These are phyloP conservation scores for Orobanche coerulescens DNA, from an alignment of 257 asterid genomes.

Conservation along the genomic window DNA sequence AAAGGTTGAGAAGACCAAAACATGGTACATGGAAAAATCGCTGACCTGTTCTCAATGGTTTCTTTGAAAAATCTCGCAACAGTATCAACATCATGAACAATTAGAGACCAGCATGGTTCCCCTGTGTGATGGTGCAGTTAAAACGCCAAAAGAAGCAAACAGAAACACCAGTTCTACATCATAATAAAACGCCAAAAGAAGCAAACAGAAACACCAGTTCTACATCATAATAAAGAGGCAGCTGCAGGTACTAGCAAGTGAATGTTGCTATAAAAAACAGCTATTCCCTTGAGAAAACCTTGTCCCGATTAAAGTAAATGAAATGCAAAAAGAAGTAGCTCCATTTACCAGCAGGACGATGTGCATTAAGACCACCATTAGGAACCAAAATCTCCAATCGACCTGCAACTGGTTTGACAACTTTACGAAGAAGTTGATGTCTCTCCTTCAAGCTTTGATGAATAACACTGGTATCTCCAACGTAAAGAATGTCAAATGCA, in stretches of 20 bases:
- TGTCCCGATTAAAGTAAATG: not conserved
- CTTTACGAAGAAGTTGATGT: constrained; percentile 64
- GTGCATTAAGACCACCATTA: constrained; percentile 61
- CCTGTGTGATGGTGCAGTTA: constrained; percentile 36
- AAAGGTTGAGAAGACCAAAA: constrained; percentile 5
- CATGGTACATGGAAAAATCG: not conserved
- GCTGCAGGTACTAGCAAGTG: no score
- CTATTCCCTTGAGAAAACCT: not conserved
- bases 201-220: no score
- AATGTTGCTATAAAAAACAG: not conserved
- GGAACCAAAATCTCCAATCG: constrained; percentile 96
- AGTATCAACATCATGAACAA: constrained; percentile 61
- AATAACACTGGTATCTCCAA: constrained; percentile 92
- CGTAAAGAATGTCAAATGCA: constrained; percentile 89
- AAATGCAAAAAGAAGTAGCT: constrained; percentile 7
- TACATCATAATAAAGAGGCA: no score
- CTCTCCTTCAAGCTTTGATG: constrained; percentile 91
- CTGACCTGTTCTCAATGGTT: constrained; percentile 79
- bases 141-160: not conserved
- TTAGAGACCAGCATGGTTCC: constrained; percentile 74
- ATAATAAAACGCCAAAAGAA: not conserved
- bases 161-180: constrained; percentile 3
- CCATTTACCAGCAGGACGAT: constrained; percentile 59
- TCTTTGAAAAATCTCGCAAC: constrained; percentile 77
- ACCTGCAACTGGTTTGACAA: constrained; percentile 68